These are phyloP conservation scores for Umbelopsis isabellina DNA, from an alignment of 192 early-diverging fungal species.

Conservation along the genomic window DNA sequence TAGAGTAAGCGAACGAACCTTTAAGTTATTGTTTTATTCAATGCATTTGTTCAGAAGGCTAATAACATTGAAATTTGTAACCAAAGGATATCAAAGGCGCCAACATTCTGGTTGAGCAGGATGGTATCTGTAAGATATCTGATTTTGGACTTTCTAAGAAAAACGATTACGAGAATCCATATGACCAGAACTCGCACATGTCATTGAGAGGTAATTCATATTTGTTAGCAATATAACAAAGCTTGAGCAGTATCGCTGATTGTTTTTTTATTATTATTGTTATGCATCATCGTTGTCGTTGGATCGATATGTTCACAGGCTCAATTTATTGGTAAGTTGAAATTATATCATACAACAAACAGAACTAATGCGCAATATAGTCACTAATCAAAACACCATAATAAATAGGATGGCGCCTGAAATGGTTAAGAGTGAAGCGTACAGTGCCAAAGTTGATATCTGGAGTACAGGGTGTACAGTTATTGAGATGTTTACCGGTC, in stretches of 20 bases:
- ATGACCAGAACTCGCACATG: conserved; percentile 53
- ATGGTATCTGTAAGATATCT: conserved; percentile 92
- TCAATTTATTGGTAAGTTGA: conserved; percentile 7
- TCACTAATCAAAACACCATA: neutral
- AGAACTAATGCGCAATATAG: no score
- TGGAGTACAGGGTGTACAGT: conserved; percentile 90
- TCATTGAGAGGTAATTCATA: conserved; percentile 76
- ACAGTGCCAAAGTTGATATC: conserved; percentile 94
- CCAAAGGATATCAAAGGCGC: conserved; percentile 80
- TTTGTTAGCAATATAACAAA: no score
- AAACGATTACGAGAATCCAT: conserved; percentile 51
- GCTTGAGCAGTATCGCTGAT: neutral
- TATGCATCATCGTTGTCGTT: neutral
- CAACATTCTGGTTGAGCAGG: conserved; percentile 80
- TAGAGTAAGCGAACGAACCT: conserved; percentile 47
- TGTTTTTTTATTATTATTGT: no score
- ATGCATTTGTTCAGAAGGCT: neutral
- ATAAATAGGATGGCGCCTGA: conserved; percentile 91
- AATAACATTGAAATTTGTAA: neutral
- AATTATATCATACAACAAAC: no score
- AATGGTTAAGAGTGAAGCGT: conserved; percentile 80
- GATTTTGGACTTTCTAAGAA: conserved; percentile 98
- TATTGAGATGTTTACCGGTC: conserved; percentile 95
- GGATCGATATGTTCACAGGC: neutral
- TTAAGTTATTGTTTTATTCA: neutral